phyloP scores from a whole-genome alignment of 2,329 filamentous ascomycete species.

The Cucurbitaria berberidis region DNA sequence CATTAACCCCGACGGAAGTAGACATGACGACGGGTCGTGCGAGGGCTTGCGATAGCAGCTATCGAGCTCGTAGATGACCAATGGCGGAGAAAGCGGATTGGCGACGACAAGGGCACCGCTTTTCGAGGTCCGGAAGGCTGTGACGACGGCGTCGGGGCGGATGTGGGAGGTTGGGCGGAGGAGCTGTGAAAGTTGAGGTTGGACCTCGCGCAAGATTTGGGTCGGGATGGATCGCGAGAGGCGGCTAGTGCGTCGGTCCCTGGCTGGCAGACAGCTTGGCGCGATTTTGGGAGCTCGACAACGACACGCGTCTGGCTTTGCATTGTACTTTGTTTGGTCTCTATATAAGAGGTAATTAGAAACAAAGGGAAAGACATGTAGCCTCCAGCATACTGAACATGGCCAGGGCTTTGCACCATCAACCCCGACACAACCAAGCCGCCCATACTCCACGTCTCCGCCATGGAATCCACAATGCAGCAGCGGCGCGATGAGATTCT shows the following conservation, averaged over 20 bases:
- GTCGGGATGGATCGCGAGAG: constrained; percentile 16
- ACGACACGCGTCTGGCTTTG: constrained; percentile 7
- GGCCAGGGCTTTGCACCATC: background rate
- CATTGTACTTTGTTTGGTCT: background rate
- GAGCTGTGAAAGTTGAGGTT: constrained; percentile 39
- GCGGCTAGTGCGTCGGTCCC: constrained; percentile 23
- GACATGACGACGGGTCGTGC: constrained; percentile 46
- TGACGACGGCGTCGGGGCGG: constrained; percentile 29
- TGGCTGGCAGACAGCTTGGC: constrained; percentile 31
- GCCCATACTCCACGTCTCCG: constrained; percentile 10
- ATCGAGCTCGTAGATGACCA: constrained; percentile 31
- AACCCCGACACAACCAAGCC: background rate
- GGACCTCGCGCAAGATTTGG: constrained; percentile 35
- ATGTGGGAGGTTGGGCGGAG: constrained; percentile 24
- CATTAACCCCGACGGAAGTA: constrained; percentile 59
- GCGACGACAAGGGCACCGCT: constrained; percentile 26
- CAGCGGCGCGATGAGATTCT: constrained; percentile 93
- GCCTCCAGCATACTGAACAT: background rate
- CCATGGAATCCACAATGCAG: constrained; percentile 65
- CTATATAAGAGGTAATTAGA: background rate
- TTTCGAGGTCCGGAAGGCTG: constrained; percentile 19
- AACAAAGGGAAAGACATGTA: background rate
- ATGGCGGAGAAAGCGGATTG: constrained; percentile 34
- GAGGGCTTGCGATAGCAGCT: constrained; percentile 27
- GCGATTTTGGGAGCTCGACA: constrained; percentile 23